Percentiles rank a stretch among this genome's conserved stretches.
Evolutionary conservation across 1,139 yeast genomes (phyloP).

Genomic region (Trichomonascaceae sp.): DNA sequence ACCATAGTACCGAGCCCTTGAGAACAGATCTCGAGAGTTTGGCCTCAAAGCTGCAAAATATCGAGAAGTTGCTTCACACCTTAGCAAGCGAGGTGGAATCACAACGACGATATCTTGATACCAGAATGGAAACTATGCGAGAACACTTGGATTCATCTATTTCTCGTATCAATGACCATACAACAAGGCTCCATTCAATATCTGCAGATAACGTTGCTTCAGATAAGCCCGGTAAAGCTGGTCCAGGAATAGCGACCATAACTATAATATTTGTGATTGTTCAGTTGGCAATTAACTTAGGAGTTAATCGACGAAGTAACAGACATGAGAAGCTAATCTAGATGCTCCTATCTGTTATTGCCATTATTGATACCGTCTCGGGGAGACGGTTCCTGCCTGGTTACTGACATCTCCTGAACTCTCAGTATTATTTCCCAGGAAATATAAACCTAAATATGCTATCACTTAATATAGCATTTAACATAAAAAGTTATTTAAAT

Average conservation of each 20-base stretch:
- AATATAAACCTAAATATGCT: not conserved
- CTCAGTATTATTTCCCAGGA: not conserved
- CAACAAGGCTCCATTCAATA: constrained; percentile 4
- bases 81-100: constrained; percentile 2
- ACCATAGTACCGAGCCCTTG: not conserved
- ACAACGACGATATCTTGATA: constrained; percentile 8
- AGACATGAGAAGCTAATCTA: constrained; percentile 30
- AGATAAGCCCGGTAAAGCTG: constrained; percentile 25
- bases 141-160: constrained; percentile 7
- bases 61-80: not conserved
- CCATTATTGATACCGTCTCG: not conserved
- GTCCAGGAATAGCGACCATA: constrained; percentile 27
- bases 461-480: not conserved
- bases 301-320: constrained; percentile 24
- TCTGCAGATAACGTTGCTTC: constrained; percentile 22
- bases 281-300: constrained; percentile 26
- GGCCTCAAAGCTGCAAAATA: not conserved
- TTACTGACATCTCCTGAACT: too few species aligned
- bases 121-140: constrained; percentile 4
- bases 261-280: constrained; percentile 24
- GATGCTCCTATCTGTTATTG: not conserved
- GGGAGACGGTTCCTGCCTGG: not conserved
- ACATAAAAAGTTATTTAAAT: not conserved
- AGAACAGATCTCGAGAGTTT: not conserved
- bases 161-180: constrained; percentile 5